Evolutionary conservation across 768 basidiomycete genomes (phyloP), one percentile per base, ranked within the genome.

Genomic region (Suillus americanus): DNA sequence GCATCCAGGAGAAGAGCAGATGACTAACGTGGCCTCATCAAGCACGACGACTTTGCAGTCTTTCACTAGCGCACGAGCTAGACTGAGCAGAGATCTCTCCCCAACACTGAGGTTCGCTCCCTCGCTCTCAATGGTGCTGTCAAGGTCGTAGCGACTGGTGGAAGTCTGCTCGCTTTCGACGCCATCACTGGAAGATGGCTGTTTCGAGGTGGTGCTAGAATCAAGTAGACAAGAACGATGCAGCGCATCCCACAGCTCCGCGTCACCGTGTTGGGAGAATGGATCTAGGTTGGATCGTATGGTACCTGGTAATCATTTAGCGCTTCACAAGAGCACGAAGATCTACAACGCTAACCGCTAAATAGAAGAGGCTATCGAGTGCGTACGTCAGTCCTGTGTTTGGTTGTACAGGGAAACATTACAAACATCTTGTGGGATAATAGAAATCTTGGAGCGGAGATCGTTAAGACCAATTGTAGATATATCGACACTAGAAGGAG

Each of bases 171-270:
- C 59, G 3, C 61, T 63, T 28, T 41, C n/a, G 30, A 60, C 62
- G 53, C 59, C 70, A 62, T 62, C 67, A 65, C 55, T 70, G 66
- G 78, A 45, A 25, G 20, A 41, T 51, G 60, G 57, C n/a, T 67
- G 70, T 40, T 68, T 62, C 43, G 62, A 60, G 28, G 69, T 71
- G 18, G 10, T 59, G 62, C 30, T 30, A 78, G 73, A 64, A 43
- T 75, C 74, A 28, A 82, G 62, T 5, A 85, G 73, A 71, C 81
- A 83, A 2, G 90, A 86, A 41, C 89, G 82, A 23, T 84, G 84
- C n/a, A 93, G 78, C 5, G 91, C 90, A 72, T 90, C 89, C 86
- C 88, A 90, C 2, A 93, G 74, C 12, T 80, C 77, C 6, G 87
- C 87, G 67, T 89, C 86, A 62, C 86, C 85, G 66, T 86, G 90